These are phyloP conservation scores for Fusarium sp. DNA, from an alignment of 2,329 filamentous ascomycete genomes.

Conservation along the genomic window DNA sequence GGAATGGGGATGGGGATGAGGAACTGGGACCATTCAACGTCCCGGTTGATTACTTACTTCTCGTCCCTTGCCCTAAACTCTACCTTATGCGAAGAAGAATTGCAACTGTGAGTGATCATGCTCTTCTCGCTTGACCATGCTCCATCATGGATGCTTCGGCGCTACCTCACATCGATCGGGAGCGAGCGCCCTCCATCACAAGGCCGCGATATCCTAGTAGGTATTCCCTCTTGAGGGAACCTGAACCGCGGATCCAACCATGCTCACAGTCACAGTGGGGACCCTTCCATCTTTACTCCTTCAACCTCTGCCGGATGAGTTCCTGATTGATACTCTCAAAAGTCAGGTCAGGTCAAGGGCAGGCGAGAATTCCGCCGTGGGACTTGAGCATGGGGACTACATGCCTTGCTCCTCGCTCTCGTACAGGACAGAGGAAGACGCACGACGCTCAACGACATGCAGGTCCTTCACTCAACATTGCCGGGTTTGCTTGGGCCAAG, in stretches of 20 bases:
- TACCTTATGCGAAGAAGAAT: slow-evolving; percentile 12
- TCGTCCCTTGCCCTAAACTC: slow-evolving; percentile 13
- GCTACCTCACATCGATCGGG: slow-evolving; percentile 35
- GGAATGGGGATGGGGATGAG: slow-evolving; percentile 29
- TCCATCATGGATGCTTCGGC: slow-evolving; percentile 13
- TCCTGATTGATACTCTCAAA: slow-evolving; percentile 10
- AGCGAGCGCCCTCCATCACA: not conserved
- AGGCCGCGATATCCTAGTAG: slow-evolving; percentile 1
- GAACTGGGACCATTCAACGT: slow-evolving; percentile 13
- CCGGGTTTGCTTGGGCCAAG: slow-evolving; percentile 5
- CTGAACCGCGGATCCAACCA: slow-evolving; percentile 19
- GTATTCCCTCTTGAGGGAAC: slow-evolving; percentile 25
- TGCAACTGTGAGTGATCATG: slow-evolving; percentile 24
- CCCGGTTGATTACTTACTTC: slow-evolving; percentile 26
- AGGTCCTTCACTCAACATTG: slow-evolving; percentile 1
- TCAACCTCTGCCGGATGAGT: slow-evolving; percentile 6
- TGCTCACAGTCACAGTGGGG: slow-evolving; percentile 7
- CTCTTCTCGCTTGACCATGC: slow-evolving; percentile 9
- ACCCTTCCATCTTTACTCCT: not conserved
- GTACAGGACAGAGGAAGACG: not conserved
- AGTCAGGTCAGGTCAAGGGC: slow-evolving; percentile 4
- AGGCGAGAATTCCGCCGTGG: slow-evolving; percentile 14
- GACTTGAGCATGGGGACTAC: slow-evolving; percentile 5
- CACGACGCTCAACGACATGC: not conserved
- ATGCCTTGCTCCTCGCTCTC: not conserved